Evolutionary conservation across 1,139 yeast genomes (phyloP).

Genomic region (Candida labiduridarum): DNA sequence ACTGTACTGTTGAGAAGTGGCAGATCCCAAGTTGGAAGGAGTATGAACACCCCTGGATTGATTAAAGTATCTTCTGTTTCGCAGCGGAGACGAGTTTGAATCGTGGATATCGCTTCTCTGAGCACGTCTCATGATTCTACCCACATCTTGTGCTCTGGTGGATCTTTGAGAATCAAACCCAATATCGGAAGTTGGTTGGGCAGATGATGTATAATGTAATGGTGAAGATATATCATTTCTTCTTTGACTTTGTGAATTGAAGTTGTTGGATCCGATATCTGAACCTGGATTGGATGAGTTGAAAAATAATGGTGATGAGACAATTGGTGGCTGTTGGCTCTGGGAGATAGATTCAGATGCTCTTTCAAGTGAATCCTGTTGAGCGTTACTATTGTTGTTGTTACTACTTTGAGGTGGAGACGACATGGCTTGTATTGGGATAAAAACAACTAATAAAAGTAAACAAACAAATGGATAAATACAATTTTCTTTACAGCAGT

Average conservation of each 20-base stretch:
- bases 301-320: constrained; percentile 68
- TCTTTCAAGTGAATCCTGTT: constrained; percentile 14
- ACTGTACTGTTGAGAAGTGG: constrained; percentile 31
- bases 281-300: constrained; percentile 52
- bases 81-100: constrained; percentile 42
- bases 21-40: constrained; percentile 18
- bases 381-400: constrained; percentile 9
- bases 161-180: constrained; percentile 25
- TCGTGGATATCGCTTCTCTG: constrained; percentile 48
- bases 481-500: background rate
- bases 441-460: background rate
- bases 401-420: constrained; percentile 34
- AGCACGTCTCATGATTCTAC: constrained; percentile 44
- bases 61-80: constrained; percentile 36
- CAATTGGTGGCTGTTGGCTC: constrained; percentile 42
- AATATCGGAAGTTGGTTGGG: constrained; percentile 39
- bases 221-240: constrained; percentile 43
- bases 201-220: constrained; percentile 47
- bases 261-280: constrained; percentile 26
- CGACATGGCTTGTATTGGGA: constrained; percentile 22
- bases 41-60: constrained; percentile 13
- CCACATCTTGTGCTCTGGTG: constrained; percentile 44
- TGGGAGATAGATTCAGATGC: constrained; percentile 38
- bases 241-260: constrained; percentile 18
- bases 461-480: constrained; percentile 1